phyloP scores from a whole-genome alignment of 345 rosid genomes.

The Ceriops zippeliana region DNA sequence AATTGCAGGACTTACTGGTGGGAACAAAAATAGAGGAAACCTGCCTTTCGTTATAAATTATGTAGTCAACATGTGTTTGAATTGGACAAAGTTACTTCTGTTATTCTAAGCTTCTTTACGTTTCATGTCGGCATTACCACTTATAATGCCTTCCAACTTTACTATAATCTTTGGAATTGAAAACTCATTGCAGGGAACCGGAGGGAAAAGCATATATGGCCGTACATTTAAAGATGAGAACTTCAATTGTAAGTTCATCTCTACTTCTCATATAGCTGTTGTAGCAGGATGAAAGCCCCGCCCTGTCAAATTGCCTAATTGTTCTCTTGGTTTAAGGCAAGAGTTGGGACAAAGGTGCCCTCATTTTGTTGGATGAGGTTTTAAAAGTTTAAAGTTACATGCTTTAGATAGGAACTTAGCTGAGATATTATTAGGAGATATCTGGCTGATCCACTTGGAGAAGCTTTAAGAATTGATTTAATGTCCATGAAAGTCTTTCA shows the following conservation, averaged over 20 bases:
- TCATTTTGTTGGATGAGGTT: no score
- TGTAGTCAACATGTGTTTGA: no score
- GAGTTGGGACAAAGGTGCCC: not conserved
- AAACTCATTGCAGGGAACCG: constrained; percentile 80
- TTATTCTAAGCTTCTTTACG: not conserved
- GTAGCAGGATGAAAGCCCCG: not conserved
- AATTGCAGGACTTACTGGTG: no score
- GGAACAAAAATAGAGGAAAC: no score
- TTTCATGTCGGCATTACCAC: not conserved
- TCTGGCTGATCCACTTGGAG: no score
- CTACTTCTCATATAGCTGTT: not conserved
- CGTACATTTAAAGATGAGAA: constrained; percentile 93
- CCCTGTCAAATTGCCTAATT: not conserved
- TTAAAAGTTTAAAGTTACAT: no score
- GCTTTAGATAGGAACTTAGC: no score
- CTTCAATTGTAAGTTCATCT: constrained; percentile 76
- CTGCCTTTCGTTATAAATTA: no score
- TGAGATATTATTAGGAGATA: no score
- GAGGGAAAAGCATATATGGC: constrained; percentile 97
- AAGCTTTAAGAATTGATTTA: no score
- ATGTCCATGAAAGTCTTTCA: no score
- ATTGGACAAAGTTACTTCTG: no score
- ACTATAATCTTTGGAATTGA: constrained; percentile 15
- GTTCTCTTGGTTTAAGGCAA: not conserved
- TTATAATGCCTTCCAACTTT: not conserved